Conservation (phyloP, 805 yeast species). For the Suhomyces xylopsoci region DNA sequence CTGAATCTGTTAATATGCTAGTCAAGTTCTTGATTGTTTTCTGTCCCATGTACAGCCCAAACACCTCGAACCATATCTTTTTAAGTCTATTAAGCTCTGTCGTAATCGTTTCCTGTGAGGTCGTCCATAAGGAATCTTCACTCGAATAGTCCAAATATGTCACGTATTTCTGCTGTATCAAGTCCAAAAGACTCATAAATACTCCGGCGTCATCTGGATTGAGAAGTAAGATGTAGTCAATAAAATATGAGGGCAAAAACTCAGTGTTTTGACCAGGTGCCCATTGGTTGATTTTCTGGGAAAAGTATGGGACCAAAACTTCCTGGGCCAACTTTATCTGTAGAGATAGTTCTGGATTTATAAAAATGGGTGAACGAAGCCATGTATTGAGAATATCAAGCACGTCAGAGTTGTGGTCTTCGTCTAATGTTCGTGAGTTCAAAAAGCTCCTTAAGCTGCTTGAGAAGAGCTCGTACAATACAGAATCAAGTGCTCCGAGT, state of each 20-base stretch:
- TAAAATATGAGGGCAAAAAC: constrained; percentile 13
- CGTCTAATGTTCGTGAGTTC: not conserved
- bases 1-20: not conserved
- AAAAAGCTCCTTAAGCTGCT: not conserved
- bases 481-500: constrained; percentile 18
- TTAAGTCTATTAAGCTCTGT: constrained; percentile 5
- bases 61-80: constrained; percentile 14
- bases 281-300: constrained; percentile 14
- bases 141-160: constrained; percentile 6
- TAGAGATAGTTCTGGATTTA: constrained; percentile 11
- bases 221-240: constrained; percentile 20
- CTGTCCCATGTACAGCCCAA: constrained; percentile 11
- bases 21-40: not conserved
- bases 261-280: constrained; percentile 7
- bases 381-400: constrained; percentile 14
- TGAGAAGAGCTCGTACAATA: constrained; percentile 11
- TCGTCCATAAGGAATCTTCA: not conserved
- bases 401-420: constrained; percentile 5
- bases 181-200: constrained; percentile 5
- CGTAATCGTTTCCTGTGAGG: not conserved
- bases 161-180: constrained; percentile 10
- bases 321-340: constrained; percentile 14
- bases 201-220: constrained; percentile 7
- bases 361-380: constrained; percentile 14
- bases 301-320: constrained; percentile 17